Evolutionary conservation across 768 basidiomycete species (phyloP), one percentile per base, ranked within the genome.

Genomic region (Hirschioporus abietinus): DNA sequence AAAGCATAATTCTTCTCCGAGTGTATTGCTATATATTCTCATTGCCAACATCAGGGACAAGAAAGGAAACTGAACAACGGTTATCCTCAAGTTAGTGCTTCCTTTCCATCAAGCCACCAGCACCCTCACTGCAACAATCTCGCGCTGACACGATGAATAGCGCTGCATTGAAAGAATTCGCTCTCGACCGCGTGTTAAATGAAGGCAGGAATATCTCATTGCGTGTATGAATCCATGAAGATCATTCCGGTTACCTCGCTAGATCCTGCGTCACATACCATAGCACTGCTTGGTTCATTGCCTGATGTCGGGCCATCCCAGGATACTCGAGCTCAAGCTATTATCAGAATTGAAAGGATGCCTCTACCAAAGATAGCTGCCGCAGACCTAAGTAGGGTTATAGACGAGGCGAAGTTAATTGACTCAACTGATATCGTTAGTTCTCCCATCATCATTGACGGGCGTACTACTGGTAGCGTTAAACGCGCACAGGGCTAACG

Each of bases 331-430:
- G 75, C 81, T 1, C 79, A 80, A 35, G 87, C 90, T 2, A 88
- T 96, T 68, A 72, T 95, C n/a, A 85, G 88, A 42, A 78, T 96
- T 52, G 91, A 94, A 74, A 93, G 88, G 73, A 89, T 89, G 0
- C 83, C 90, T 1, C 80, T 95, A 66, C 77, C 84, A n/a, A 67
- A 80, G 8, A 74, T 79, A 7, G 71, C 78, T 23, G 81, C 77
- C 25, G 68, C 74, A 18, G 65, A 72, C 26, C 72, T 84, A 66
- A 69, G 77, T 26, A 70, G 75, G 0, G 57, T 78, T 61, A 65
- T 89, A 20, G 74, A 80, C 61, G 79, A 76, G 24, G 77, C 84
- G 1, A 75, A 83, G 61, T 72, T 81, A 6, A 84, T 89, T 63
- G 86, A 81, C 68, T 81, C 77, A 65, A 92, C 86, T 25, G 90